Percentiles rank a stretch among this genome's conserved stretches.
phyloP scores from a whole-genome alignment of 768 basidiomycete species.

The Leccinum incarnatum region DNA sequence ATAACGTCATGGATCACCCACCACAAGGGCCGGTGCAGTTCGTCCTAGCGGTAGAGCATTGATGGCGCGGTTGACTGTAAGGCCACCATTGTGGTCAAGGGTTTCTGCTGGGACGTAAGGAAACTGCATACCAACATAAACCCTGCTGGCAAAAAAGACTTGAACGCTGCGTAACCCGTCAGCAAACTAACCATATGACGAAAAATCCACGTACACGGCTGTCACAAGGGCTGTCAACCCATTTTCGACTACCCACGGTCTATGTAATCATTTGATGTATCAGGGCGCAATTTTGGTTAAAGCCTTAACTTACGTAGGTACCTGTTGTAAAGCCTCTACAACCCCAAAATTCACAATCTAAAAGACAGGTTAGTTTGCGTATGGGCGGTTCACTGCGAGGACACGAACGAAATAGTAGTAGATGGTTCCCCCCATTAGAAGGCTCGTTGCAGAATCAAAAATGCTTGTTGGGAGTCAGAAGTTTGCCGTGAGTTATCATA shows the following conservation, averaged over 20 bases:
- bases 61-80: constrained; percentile 6
- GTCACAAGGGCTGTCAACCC: constrained; percentile 15
- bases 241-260: constrained; percentile 18
- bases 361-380: not conserved
- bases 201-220: constrained; percentile 9
- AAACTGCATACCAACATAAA: constrained; percentile 8
- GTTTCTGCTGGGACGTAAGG: not conserved
- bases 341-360: constrained; percentile 16
- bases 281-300: not conserved
- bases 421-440: constrained; percentile 18
- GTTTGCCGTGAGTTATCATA: not conserved
- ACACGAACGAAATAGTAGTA: constrained; percentile 20
- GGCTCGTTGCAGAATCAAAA: constrained; percentile 16
- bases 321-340: constrained; percentile 1
- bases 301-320: constrained; percentile 9
- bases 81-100: not conserved
- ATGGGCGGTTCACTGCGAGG: not conserved
- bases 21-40: constrained; percentile 10
- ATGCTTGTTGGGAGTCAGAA: constrained; percentile 10
- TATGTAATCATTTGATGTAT: constrained; percentile 1
- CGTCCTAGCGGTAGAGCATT: constrained; percentile 10
- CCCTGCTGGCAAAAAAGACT: constrained; percentile 11
- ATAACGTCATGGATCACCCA: not conserved
- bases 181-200: not conserved
- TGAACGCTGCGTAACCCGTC: constrained; percentile 9